phyloP scores from a whole-genome alignment of 2,329 filamentous ascomycete genomes.

The Alternaria sp. region DNA sequence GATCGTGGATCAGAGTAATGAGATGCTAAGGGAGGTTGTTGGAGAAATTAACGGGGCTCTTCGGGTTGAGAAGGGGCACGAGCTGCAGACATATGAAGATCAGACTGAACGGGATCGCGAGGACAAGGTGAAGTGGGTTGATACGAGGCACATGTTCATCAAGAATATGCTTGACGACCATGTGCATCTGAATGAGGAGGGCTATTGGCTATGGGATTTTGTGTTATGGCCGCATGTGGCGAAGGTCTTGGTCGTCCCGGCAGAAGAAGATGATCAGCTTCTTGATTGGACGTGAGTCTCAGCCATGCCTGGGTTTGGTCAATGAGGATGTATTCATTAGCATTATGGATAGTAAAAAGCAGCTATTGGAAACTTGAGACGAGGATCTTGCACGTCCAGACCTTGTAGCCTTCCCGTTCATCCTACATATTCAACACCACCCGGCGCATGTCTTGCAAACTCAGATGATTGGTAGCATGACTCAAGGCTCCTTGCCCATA shows the following conservation, averaged over 20 bases:
- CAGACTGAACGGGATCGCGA: neutral
- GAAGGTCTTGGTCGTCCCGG: neutral
- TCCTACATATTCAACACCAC: neutral
- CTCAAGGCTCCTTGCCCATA: neutral
- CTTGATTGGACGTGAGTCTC: neutral
- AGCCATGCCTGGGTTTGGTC: neutral
- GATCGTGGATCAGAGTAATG: constrained; percentile 14
- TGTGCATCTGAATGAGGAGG: constrained; percentile 22
- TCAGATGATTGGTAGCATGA: neutral
- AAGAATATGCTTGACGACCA: constrained; percentile 19
- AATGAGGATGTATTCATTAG: neutral
- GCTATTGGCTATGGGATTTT: constrained; percentile 16
- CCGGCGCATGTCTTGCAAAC: neutral
- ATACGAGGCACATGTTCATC: constrained; percentile 6
- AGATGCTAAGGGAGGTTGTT: constrained; percentile 8
- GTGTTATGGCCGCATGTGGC: constrained; percentile 8
- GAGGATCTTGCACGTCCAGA: neutral
- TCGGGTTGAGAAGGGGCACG: neutral
- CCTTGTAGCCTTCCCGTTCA: neutral
- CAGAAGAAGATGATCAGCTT: neutral
- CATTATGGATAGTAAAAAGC: neutral
- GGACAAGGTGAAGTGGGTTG: constrained; percentile 15
- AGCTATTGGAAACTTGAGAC: neutral
- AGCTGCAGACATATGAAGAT: neutral
- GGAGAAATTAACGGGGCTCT: constrained; percentile 9